Evolutionary conservation across 495 filamentous ascomycete species (phyloP), one percentile per base, ranked within the genome.

Genomic region (Aspergillus sparsus): DNA sequence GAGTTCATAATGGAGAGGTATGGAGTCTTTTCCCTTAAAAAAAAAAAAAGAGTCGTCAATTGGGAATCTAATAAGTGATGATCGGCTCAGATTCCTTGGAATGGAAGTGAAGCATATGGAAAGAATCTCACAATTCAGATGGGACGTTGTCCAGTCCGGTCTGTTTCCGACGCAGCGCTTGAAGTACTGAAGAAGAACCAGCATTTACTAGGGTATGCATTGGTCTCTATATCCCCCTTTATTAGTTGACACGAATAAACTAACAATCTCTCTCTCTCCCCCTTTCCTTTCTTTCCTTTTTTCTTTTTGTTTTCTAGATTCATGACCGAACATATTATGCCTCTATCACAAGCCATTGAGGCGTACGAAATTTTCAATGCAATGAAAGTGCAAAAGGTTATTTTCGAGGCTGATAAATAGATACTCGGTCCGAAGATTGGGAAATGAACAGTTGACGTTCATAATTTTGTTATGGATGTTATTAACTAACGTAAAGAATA

Each of bases 251-350:
- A 27, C 3, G 21, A 27, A 27, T 27, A 27, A 27, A 27, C 21
- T 27, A 27, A 27, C 21, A 27, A 27, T 27, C 21, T 27, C 21
- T 27, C 11, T n/a, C 15, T 21, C 13, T 4, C 8, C 37, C 37
- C 49, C 39, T 55, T 33, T 36, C 27, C 11, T 32, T 46, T 7
- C 46, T 49, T 42, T 36, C 15, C 11, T 58, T 41, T 7, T 54
- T 41, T 52, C 55, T 57, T 55, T n/a, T 12, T n/a, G n/a, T n/a
- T 13, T 18, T 32, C 7, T 62, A 92, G 92, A 44, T 97, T 97
- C 78, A 95, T 97, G 90, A 85, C 87, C 7, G 91, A 96, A 60
- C 92, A 93, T 69, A 88, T 96, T 66, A 96, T 97, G 91, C 90
- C 90, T 18, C 80, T 97, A 44, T 83, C 83, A 3, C 78, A 91